phyloP scores from a whole-genome alignment of 495 filamentous ascomycete genomes.

The Hamigera avellanea region DNA sequence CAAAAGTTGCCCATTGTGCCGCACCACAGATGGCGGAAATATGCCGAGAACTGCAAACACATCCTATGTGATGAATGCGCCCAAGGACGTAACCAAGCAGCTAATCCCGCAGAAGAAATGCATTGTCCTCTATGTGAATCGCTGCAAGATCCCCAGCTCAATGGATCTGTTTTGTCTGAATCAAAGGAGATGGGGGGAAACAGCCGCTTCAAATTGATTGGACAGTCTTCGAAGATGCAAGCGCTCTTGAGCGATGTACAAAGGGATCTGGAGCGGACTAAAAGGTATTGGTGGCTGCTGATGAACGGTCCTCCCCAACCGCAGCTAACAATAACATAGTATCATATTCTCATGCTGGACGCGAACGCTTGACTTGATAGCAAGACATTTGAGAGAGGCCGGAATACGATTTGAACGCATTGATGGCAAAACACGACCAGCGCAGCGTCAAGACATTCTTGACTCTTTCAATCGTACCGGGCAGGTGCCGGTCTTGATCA shows the following conservation, averaged over 20 bases:
- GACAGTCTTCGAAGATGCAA: constrained; percentile 18
- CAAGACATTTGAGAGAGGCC: constrained; percentile 4
- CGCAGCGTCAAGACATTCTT: constrained; percentile 18
- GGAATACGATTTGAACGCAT: constrained; percentile 23
- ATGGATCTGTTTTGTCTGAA: neutral
- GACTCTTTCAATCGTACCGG: constrained; percentile 17
- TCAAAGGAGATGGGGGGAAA: too few species aligned
- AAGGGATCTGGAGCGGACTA: constrained; percentile 11
- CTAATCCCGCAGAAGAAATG: neutral
- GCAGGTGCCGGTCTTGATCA: constrained; percentile 26
- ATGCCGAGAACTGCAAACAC: constrained; percentile 11
- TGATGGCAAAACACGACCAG: constrained; percentile 21
- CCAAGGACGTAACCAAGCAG: neutral
- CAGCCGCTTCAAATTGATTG: constrained; percentile 5
- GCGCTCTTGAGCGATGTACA: constrained; percentile 21
- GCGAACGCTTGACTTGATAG: constrained; percentile 28
- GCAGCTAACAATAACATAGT: constrained; percentile 12
- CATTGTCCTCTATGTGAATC: too few species aligned
- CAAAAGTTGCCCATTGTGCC: constrained; percentile 6
- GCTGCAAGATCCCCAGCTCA: neutral
- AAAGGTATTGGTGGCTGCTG: constrained; percentile 17
- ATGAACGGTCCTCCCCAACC: neutral
- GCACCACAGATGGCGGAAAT: constrained; percentile 4
- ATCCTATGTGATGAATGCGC: constrained; percentile 10
- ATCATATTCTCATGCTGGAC: constrained; percentile 46